Percentiles rank a stretch among this genome's conserved stretches.
Evolutionary conservation across 2,329 filamentous ascomycete genomes (phyloP).

Genomic region (Ophiocordyceps camponoti-rufipedis): DNA sequence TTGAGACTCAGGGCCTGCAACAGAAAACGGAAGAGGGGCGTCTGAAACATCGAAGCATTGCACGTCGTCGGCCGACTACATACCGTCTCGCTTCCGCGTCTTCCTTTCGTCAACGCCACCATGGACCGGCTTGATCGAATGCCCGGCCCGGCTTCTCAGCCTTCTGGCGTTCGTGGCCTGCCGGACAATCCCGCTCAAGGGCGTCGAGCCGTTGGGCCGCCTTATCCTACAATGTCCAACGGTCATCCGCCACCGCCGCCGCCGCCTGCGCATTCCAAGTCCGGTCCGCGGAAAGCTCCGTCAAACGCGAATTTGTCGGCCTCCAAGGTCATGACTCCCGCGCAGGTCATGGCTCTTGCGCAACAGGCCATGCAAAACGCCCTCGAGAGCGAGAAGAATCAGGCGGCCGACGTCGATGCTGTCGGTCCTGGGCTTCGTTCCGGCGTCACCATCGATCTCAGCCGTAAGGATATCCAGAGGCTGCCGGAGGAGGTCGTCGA

Average conservation of each 20-base stretch:
- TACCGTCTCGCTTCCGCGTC: not conserved
- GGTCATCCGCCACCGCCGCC: conserved; percentile 11
- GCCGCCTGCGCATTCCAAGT: conserved; percentile 16
- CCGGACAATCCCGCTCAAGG: conserved; percentile 21
- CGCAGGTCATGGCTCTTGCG: conserved; percentile 46
- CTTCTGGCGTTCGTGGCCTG: conserved; percentile 15
- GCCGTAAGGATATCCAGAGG: conserved; percentile 53
- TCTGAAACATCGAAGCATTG: not conserved
- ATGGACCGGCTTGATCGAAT: conserved; percentile 18
- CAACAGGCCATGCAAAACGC: conserved; percentile 50
- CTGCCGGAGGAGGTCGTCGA: conserved; percentile 58
- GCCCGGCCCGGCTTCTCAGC: conserved; percentile 9
- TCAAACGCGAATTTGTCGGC: conserved; percentile 27
- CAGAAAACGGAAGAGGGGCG: not conserved
- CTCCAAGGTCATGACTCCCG: conserved; percentile 34
- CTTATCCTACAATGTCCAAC: conserved; percentile 20
- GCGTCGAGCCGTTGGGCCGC: conserved; percentile 18
- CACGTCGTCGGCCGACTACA: not conserved
- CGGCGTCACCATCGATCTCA: conserved; percentile 62
- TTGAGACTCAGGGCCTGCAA: not conserved
- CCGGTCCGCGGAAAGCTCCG: conserved; percentile 26
- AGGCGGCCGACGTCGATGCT: conserved; percentile 40
- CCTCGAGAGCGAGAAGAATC: conserved; percentile 46
- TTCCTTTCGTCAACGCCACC: conserved; percentile 2
- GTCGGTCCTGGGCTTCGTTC: conserved; percentile 43